These are phyloP conservation scores for Starmera amethionina DNA, from an alignment of 805 yeast genomes.

Conservation along the genomic window DNA sequence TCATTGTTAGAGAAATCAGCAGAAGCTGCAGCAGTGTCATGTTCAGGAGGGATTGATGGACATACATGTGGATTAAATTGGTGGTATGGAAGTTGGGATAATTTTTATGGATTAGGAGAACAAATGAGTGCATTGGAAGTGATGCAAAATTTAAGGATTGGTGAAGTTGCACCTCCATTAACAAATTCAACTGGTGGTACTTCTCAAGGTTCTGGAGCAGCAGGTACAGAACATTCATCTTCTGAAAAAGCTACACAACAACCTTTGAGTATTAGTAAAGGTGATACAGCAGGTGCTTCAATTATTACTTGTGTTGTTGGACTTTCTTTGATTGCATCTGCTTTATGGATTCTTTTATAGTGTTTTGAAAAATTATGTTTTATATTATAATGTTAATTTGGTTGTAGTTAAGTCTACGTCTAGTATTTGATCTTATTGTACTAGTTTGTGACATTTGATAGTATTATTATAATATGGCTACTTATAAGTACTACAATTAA, in stretches of 20 bases:
- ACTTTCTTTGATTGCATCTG: slow-evolving; percentile 29
- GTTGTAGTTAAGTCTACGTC: too few species aligned
- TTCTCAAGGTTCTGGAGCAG: slow-evolving; percentile 56
- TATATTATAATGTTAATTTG: too few species aligned
- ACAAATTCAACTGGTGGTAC: slow-evolving; percentile 60
- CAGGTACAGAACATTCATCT: slow-evolving; percentile 42
- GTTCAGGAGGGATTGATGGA: slow-evolving; percentile 82
- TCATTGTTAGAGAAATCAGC: slow-evolving; percentile 39
- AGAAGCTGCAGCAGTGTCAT: slow-evolving; percentile 66
- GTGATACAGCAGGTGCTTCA: slow-evolving; percentile 61
- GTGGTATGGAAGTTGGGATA: slow-evolving; percentile 63
- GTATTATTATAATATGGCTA: too few species aligned
- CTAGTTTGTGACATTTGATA: too few species aligned
- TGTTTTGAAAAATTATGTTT: slow-evolving; percentile 7
- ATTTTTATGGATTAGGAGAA: slow-evolving; percentile 76
- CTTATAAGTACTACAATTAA: too few species aligned
- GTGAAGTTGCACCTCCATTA: slow-evolving; percentile 43
- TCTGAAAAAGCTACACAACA: slow-evolving; percentile 24
- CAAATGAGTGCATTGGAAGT: slow-evolving; percentile 79
- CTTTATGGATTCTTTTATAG: slow-evolving; percentile 11
- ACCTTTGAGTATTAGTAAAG: slow-evolving; percentile 32
- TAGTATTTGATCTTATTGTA: too few species aligned
- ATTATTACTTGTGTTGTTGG: slow-evolving; percentile 52
- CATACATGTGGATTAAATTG: slow-evolving; percentile 85
- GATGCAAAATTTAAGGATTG: slow-evolving; percentile 31